Percentiles rank a stretch among this genome's conserved stretches.
Evolutionary conservation across 257 asterid species (phyloP).

Genomic region (Fraxinus pennsylvanica): DNA sequence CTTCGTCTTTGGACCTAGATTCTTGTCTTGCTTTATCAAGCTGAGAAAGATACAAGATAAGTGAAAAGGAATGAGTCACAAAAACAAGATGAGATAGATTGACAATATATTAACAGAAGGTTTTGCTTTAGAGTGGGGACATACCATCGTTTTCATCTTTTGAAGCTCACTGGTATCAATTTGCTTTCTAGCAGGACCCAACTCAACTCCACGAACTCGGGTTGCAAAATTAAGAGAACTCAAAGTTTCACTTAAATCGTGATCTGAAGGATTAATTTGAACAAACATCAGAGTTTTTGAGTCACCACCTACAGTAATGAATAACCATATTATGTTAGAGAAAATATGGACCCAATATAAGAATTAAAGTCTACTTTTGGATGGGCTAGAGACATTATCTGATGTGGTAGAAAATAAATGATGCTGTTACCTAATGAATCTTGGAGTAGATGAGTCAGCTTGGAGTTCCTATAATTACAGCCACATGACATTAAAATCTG

Average conservation of each 20-base stretch:
- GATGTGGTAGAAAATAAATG: not conserved
- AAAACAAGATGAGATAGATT: not conserved
- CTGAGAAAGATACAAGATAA: slow-evolving; percentile 31
- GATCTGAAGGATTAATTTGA: slow-evolving; percentile 95
- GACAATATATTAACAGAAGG: slow-evolving; percentile 4
- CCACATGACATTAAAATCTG: slow-evolving; percentile 17
- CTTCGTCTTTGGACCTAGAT: slow-evolving; percentile 68
- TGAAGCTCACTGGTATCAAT: slow-evolving; percentile 79
- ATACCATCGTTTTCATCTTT: slow-evolving; percentile 73
- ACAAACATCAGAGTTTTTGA: slow-evolving; percentile 95
- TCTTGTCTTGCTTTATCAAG: slow-evolving; percentile 84
- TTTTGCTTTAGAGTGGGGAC: slow-evolving; percentile 23
- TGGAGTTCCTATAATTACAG: slow-evolving; percentile 65
- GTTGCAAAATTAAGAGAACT: slow-evolving; percentile 91
- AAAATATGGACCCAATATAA: slow-evolving; percentile 7
- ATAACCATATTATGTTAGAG: slow-evolving; percentile 11
- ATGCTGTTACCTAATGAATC: slow-evolving; percentile 74
- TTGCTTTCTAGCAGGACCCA: slow-evolving; percentile 81
- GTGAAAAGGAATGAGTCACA: slow-evolving; percentile 8
- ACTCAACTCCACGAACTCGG: slow-evolving; percentile 86
- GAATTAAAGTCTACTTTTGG: not conserved
- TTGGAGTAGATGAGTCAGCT: slow-evolving; percentile 91
- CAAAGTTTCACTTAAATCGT: slow-evolving; percentile 77
- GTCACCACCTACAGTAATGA: slow-evolving; percentile 71
- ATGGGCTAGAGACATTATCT: slow-evolving; percentile 1